These are phyloP conservation scores for Paralagenidium karlingii DNA, from an alignment of 352 stramenopile genomes.

Conservation along the genomic window DNA sequence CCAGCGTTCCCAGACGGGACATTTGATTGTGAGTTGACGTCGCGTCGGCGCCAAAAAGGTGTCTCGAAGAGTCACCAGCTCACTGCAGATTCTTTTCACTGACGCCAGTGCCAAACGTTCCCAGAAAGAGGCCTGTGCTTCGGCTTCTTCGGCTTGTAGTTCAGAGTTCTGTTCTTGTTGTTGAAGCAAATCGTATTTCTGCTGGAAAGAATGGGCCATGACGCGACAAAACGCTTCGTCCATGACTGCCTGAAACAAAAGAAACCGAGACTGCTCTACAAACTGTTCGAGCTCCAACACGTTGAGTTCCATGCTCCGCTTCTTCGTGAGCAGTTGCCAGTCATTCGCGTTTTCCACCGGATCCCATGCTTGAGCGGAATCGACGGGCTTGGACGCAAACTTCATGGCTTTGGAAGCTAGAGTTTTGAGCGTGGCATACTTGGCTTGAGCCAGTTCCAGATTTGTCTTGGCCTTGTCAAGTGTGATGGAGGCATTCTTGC, in stretches of 20 bases:
- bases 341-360: slow-evolving; percentile 72
- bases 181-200: slow-evolving; percentile 16
- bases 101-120: slow-evolving; percentile 10
- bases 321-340: slow-evolving; percentile 49
- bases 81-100: slow-evolving; percentile 21
- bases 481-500: slow-evolving; percentile 15
- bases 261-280: slow-evolving; percentile 26
- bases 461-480: slow-evolving; percentile 11
- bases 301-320: slow-evolving; percentile 33
- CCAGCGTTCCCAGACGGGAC: slow-evolving; percentile 10
- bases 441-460: background rate
- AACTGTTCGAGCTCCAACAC: slow-evolving; percentile 17
- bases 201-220: slow-evolving; percentile 14
- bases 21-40: slow-evolving; percentile 31
- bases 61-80: slow-evolving; percentile 31
- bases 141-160: slow-evolving; percentile 11
- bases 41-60: slow-evolving; percentile 23
- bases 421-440: slow-evolving; percentile 2
- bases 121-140: slow-evolving; percentile 15
- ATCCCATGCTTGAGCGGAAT: slow-evolving; percentile 66
- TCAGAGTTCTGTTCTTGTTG: slow-evolving; percentile 8
- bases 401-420: slow-evolving; percentile 4
- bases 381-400: slow-evolving; percentile 9
- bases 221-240: slow-evolving; percentile 38
- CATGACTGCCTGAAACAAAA: slow-evolving; percentile 42